These are phyloP conservation scores for Vitis hybrid DNA, from an alignment of 177 flowering plant species.

Conservation along the genomic window DNA sequence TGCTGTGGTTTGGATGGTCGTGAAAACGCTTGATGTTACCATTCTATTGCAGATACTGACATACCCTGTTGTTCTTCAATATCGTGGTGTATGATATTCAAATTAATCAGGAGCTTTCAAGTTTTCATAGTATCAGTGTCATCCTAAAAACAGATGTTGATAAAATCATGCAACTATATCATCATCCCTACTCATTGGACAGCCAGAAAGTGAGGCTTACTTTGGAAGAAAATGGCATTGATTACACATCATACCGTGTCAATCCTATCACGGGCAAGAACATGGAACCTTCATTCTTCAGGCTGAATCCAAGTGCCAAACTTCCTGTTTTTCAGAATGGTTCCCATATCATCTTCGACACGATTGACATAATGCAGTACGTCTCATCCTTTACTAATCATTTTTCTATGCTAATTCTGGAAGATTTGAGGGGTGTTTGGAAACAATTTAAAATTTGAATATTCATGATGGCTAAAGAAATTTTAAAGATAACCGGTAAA, in stretches of 20 bases:
- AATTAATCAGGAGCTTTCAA: constrained; percentile 1
- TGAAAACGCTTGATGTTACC: not conserved
- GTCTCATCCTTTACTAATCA: constrained; percentile 18
- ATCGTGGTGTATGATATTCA: not conserved
- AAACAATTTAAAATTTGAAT: constrained; percentile 6
- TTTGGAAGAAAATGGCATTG: constrained; percentile 83
- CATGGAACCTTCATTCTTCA: constrained; percentile 74
- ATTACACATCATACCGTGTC: constrained; percentile 85
- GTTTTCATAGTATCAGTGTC: not conserved
- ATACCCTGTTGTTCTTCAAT: not conserved
- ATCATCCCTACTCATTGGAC: constrained; percentile 83
- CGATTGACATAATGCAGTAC: constrained; percentile 83
- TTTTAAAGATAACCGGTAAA: too few relatives aligned
- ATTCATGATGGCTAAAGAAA: too few relatives aligned
- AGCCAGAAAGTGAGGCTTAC: constrained; percentile 96
- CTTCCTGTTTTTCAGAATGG: constrained; percentile 94
- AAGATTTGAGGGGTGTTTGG: not conserved
- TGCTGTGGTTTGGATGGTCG: not conserved
- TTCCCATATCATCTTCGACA: constrained; percentile 62
- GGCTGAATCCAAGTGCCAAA: constrained; percentile 71
- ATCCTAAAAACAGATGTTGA: constrained; percentile 19
- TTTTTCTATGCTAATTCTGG: not conserved
- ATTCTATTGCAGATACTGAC: not conserved
- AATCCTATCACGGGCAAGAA: constrained; percentile 92
- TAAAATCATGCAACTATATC: constrained; percentile 83